Evolutionary conservation across 805 yeast species (phyloP).

Genomic region (Candida oleophila): DNA sequence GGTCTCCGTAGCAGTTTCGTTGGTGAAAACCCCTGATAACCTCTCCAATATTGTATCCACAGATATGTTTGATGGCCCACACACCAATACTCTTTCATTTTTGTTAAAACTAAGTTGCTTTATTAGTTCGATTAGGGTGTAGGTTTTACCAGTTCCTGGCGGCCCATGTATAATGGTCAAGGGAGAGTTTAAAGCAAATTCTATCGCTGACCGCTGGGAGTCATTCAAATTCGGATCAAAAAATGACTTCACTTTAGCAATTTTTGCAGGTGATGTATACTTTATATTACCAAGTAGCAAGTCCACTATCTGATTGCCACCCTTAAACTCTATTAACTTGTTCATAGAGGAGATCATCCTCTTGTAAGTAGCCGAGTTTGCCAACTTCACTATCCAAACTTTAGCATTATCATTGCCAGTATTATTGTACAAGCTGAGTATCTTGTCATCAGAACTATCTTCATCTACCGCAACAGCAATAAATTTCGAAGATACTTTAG

Average conservation of each 20-base stretch:
- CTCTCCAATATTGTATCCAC: constrained; percentile 90
- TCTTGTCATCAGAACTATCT: constrained; percentile 46
- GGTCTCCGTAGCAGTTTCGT: constrained; percentile 2
- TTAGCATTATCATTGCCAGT: constrained; percentile 38
- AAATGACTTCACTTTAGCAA: constrained; percentile 20
- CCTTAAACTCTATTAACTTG: constrained; percentile 50
- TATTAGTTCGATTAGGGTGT: constrained; percentile 78
- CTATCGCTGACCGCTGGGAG: constrained; percentile 74
- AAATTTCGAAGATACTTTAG: constrained; percentile 46
- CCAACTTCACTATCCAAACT: constrained; percentile 66
- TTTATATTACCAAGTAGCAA: constrained; percentile 45
- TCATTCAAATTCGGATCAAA: constrained; percentile 51
- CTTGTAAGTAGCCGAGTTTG: constrained; percentile 70
- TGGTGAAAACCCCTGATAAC: constrained; percentile 37
- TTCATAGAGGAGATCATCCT: constrained; percentile 78
- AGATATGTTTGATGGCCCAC: constrained; percentile 93
- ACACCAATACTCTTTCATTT: constrained; percentile 64
- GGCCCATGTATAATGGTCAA: constrained; percentile 73
- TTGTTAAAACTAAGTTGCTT: constrained; percentile 58
- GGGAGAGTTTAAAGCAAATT: constrained; percentile 59
- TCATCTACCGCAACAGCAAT: constrained; percentile 65
- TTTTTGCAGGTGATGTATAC: constrained; percentile 26
- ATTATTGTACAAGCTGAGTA: constrained; percentile 46
- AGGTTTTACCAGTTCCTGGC: constrained; percentile 83
- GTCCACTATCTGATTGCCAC: constrained; percentile 36